These are phyloP conservation scores for Triticum dicoccoides DNA, from an alignment of 176 grass and related monocot species.

Conservation along the genomic window DNA sequence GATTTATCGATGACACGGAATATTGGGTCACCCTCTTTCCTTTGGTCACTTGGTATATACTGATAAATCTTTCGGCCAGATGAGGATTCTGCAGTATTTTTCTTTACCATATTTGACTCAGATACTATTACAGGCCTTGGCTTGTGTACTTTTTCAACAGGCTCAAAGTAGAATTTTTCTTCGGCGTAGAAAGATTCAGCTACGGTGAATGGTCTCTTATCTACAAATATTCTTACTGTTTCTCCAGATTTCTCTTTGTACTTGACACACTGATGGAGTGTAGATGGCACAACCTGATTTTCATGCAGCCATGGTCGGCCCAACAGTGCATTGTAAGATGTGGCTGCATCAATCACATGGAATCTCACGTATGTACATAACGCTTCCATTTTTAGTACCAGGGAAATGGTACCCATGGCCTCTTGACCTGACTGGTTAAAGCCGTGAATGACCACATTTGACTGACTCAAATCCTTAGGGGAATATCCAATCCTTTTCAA, in stretches of 20 bases:
- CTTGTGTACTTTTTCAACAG: not conserved
- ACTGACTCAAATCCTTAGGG: not conserved
- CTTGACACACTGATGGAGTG: not conserved
- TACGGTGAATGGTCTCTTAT: not conserved
- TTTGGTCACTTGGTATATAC: not conserved
- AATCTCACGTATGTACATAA: not conserved
- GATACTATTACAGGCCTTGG: not conserved
- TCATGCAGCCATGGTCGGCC: not conserved
- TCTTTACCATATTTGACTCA: not conserved
- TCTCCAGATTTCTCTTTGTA: not conserved
- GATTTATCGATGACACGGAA: not conserved
- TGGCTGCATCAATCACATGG: not conserved
- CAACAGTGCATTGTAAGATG: not conserved
- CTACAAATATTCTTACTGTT: not conserved
- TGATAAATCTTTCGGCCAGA: not conserved
- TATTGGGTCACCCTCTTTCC: not conserved
- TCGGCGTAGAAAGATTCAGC: no score
- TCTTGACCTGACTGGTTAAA: not conserved
- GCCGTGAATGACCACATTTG: not conserved
- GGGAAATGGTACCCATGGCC: not conserved
- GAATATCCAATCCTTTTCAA: not conserved
- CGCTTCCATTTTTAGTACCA: not conserved
- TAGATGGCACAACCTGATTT: not conserved
- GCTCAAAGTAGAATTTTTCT: not conserved
- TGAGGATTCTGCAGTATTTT: accelerated